Evolutionary conservation across 2,329 filamentous ascomycete species (phyloP), one percentile per base, ranked within the genome.

Genomic region (Neonectria faginata): DNA sequence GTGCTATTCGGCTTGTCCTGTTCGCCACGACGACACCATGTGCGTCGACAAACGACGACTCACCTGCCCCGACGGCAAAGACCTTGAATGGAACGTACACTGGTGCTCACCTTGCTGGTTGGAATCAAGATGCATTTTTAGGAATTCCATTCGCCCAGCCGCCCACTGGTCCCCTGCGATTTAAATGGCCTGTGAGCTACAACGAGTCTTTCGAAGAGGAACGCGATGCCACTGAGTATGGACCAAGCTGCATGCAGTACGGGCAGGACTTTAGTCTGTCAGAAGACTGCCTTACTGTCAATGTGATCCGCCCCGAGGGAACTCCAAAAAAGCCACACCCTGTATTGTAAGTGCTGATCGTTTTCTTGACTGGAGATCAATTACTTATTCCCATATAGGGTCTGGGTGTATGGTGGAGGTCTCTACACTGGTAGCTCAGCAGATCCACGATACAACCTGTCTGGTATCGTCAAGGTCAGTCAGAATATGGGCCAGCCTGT

Each of bases 321-420:
- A 73, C 70, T n/a, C 60, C 69, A 2, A 67, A 74, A 12, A 72
- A 76, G 9, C 75, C 71, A 0, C 71, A 83, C 2, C 82, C 82
- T 2, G 82, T 84, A 3, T 42, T 73, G 71, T 47, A 57, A 3
- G 70, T 64, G 5, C 1, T 10, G 2, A n/a, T 2, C 3, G 1
- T 8, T 12, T 2, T 3, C 14, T 31, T 4, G 1, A 8, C 1
- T 22, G 2, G 8, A 3, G 5, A 18, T 7, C 14, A n/a, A n/a
- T 12, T n/a, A 22, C 25, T 59, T 9, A 52, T 60, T 80, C 0
- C 0, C 74, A 81, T 1, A 8, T 18, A 74, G 71, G 8, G 73
- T 75, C 11, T 91, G 88, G 88, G 86, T 91, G 27, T 86, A 89
- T 67, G 82, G 86, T 12, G 87, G 86, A 33, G 86, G 85, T 2